Percentiles rank a stretch among this genome's conserved stretches.
Conservation (phyloP, 495 filamentous ascomycete species). For the Lepidopterella palustris region DNA sequence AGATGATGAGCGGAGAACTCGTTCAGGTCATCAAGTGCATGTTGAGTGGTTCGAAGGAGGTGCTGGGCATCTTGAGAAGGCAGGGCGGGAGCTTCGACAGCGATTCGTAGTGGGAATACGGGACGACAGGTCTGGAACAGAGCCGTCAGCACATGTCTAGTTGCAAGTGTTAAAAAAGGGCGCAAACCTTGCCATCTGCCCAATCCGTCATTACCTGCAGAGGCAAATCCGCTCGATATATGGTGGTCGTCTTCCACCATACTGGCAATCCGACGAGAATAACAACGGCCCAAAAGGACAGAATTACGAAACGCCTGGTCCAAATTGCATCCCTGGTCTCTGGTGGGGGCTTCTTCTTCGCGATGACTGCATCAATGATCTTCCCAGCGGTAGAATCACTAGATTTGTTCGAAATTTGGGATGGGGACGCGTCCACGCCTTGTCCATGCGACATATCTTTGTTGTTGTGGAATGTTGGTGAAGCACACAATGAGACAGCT, state of each 20-base stretch:
- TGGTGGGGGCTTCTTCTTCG: conserved; percentile 55
- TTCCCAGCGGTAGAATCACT: not conserved
- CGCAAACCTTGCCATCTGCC: conserved; percentile 80
- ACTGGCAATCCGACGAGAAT: conserved; percentile 80
- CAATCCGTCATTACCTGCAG: conserved; percentile 83
- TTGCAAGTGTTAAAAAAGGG: not conserved
- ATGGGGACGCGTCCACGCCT: conserved; percentile 7
- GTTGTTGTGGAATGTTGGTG: not conserved
- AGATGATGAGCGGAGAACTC: conserved; percentile 90
- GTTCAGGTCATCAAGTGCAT: conserved; percentile 82
- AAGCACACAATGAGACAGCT: too few species aligned
- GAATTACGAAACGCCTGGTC: conserved; percentile 64
- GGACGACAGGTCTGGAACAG: conserved; percentile 67
- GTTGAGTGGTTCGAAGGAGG: conserved; percentile 76
- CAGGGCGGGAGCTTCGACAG: conserved; percentile 63
- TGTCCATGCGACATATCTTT: not conserved
- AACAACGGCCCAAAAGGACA: conserved; percentile 88
- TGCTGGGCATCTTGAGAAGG: conserved; percentile 64
- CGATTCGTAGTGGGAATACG: conserved; percentile 79
- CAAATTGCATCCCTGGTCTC: conserved; percentile 64
- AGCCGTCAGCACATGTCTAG: conserved; percentile 20
- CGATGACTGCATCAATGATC: conserved; percentile 1
- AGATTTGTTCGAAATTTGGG: not conserved
- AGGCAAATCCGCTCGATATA: conserved; percentile 81
- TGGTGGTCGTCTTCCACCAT: conserved; percentile 96